Evolutionary conservation across 2,329 filamentous ascomycete genomes (phyloP).

Genomic region (Alternaria burnsii): DNA sequence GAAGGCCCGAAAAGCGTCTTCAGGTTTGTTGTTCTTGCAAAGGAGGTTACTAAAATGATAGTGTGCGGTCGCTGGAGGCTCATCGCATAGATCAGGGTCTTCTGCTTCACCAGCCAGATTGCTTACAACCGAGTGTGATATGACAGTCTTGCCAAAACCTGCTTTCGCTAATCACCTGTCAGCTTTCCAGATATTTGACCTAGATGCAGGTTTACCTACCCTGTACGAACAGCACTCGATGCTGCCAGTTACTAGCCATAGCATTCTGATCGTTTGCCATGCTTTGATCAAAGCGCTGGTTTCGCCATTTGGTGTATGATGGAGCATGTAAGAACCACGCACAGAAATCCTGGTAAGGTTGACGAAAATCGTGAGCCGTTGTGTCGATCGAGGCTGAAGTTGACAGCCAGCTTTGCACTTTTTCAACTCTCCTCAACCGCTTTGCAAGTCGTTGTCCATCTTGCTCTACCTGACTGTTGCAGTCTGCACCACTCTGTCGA

Average conservation of each 20-base stretch:
- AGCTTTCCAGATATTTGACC: background rate
- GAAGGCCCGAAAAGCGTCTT: conserved; percentile 37
- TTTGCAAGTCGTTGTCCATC: conserved; percentile 33
- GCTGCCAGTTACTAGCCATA: conserved; percentile 33
- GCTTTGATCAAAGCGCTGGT: conserved; percentile 25
- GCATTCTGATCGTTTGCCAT: conserved; percentile 28
- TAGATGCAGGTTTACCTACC: conserved; percentile 20
- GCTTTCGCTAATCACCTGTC: conserved; percentile 30
- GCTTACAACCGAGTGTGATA: conserved; percentile 35
- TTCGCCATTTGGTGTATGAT: conserved; percentile 39
- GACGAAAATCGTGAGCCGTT: conserved; percentile 18
- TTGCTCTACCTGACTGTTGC: conserved; percentile 14
- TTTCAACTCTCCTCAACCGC: conserved; percentile 37
- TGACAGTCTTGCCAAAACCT: conserved; percentile 43
- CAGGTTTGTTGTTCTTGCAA: conserved; percentile 25
- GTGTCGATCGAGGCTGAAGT: conserved; percentile 19
- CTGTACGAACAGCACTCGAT: conserved; percentile 43
- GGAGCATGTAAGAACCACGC: conserved; percentile 36
- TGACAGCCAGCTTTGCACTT: conserved; percentile 38
- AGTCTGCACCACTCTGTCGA: conserved; percentile 15
- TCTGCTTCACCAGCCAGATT: conserved; percentile 32
- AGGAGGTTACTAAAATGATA: conserved; percentile 35
- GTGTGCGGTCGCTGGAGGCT: conserved; percentile 32
- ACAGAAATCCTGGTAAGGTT: conserved; percentile 28
- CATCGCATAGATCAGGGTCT: conserved; percentile 33